Percentiles rank a stretch among this genome's conserved stretches.
phyloP scores from a whole-genome alignment of 495 filamentous ascomycete genomes.

The Astrothelium macrocarpum region DNA sequence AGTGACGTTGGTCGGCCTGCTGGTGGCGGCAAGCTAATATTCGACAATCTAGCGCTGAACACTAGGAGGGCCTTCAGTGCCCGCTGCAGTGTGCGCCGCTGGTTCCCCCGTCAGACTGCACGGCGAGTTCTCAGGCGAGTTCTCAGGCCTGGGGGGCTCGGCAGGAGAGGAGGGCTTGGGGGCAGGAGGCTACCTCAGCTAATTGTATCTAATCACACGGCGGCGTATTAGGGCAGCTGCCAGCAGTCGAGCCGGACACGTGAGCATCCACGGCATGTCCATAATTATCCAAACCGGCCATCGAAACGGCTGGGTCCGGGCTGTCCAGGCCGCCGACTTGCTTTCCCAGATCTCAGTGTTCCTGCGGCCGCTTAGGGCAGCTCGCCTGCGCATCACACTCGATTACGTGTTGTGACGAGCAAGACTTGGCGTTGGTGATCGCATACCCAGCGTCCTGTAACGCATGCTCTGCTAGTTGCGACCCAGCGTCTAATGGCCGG shows the following conservation, averaged over 20 bases:
- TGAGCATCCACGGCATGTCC: too few species aligned
- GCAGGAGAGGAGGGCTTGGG: not conserved
- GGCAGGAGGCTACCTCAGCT: not conserved
- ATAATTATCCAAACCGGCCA: not conserved
- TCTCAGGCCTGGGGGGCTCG: not conserved
- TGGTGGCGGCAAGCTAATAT: constrained; percentile 5
- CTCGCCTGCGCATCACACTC: not conserved
- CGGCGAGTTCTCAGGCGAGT: not conserved
- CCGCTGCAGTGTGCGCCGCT: not conserved
- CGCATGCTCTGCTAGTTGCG: not conserved
- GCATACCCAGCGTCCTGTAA: not conserved
- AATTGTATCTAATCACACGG: not conserved
- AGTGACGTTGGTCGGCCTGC: not conserved
- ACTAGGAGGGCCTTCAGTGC: not conserved
- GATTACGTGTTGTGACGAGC: not conserved
- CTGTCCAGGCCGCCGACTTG: not conserved
- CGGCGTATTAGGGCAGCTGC: not conserved
- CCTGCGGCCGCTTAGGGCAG: not conserved
- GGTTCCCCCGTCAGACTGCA: not conserved
- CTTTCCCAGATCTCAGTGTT: not conserved
- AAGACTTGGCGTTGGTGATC: not conserved
- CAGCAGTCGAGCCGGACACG: not conserved
- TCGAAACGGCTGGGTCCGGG: not conserved
- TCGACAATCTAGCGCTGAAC: constrained; percentile 5
- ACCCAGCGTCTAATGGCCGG: not conserved